Base-by-base conservation (phyloP, 371 early-diverging fungal species). In the Quaeritorhiza haematococci region DNA sequence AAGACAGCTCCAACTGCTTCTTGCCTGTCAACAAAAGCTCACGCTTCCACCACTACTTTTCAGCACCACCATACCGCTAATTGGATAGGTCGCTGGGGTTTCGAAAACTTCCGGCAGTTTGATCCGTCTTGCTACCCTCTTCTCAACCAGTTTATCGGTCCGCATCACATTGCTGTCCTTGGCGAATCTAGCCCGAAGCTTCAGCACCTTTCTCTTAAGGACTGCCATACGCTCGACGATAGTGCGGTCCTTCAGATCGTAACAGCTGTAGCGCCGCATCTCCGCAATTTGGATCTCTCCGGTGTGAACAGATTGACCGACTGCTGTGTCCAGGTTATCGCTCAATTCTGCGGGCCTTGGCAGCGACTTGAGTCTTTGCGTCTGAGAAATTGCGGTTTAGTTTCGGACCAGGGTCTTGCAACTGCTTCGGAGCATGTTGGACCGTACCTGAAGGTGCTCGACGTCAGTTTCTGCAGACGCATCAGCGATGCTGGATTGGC, bases 311-410 rank as follows among this genome's bases (percentile, higher is more conserved):
- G 26, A 19, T 15, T 59, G 33, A 29, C 52, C 13, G 45, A 44
- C 33, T 2, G 30, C 0, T 19, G 24, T 26, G 55, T 56, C 15
- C 28, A 56, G 29, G 49, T 56, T 15, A n/a, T 56, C 24, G 56
- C 56, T n/a, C 17, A 23, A n/a, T 49, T 56, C 19, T 56, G 56
- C 56, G 56, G 56, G 6, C 53, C 52, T 26, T 56, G 52, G 52
- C 21, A 49, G 32, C 13, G 19, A 3, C 32, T 56, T 42, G 52
- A 54, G 33, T 45, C 10, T 42, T 33, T 54, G 30, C 27, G 24
- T 8, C 44, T 54, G 33, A 0, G 32, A 19, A 28, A 54, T 49
- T 56, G 17, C 27, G 49, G 55, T 24, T 23, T 54, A 23, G 52
- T 54, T 33, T 54, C 56, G 7, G 28, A 19, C 7, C 27, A n/a